Evolutionary conservation across 306 rosid genomes (phyloP), one percentile per base, ranked within the genome.

Genomic region (Corylus avellana): DNA sequence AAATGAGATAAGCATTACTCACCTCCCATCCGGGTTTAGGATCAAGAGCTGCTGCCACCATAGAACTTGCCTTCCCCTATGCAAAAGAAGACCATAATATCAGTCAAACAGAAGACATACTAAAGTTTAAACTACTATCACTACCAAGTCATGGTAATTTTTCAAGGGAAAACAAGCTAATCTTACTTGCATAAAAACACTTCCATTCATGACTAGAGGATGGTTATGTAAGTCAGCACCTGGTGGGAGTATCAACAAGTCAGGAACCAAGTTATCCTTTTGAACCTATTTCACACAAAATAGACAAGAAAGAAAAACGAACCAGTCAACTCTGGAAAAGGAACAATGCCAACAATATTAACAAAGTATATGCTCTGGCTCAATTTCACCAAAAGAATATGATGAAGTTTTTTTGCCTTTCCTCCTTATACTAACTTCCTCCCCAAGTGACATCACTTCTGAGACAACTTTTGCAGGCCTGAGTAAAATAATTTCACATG

Each of bases 11-110:
- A 85, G 72, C 76, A 75, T 68, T 75, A 84, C 86, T 79, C 75
- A 95, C 99, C 93, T 90, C 92, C 99, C 97, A 95, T 81, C 93
- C 98, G 72, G 97, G 99, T 75, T 90, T 70, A 22, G 99, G 93
- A 85, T 83, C 85, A 66, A 95, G 98, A 63, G 99, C 94, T 54
- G 89, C 90, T 67, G 99, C 99, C 64, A 86, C 99, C 99, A 95
- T 93, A 53, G 94, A 93, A 83, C 98, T 95, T 62, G 94, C 98
- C 90, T 90, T 95, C 32, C 99, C 98, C 99, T 90, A 70, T 18
- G 59, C 61, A 82, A n/a, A 53, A 72, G 54, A 54, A 72, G 48
- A 70, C 75, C 69, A 59, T 59, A 69, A 22, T 55, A 69, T 83
- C 76, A 78, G 75, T 42, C 39, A 70, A 75, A 76, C 35, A 64